Evolutionary conservation across 2,329 filamentous ascomycete genomes (phyloP).

Genomic region (Akanthomyces muscarius): DNA sequence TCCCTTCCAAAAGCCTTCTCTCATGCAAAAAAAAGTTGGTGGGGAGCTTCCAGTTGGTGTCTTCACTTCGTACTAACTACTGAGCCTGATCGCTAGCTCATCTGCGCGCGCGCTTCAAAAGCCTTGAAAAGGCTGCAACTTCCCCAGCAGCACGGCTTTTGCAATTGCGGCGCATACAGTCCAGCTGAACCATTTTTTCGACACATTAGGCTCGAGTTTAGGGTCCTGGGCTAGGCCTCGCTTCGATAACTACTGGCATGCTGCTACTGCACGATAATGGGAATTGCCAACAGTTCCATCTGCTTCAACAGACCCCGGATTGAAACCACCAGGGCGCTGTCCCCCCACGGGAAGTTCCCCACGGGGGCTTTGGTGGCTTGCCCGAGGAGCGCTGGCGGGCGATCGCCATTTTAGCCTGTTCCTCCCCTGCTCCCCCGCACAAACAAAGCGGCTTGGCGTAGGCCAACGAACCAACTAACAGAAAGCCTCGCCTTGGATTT

Average conservation of each 20-base stretch:
- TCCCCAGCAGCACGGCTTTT: neutral
- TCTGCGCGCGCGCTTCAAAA: neutral
- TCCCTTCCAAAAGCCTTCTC: neutral
- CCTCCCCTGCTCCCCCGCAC: conserved; percentile 10
- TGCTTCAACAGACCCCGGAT: neutral
- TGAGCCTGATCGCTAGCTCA: neutral
- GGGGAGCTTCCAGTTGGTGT: neutral
- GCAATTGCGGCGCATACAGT: neutral
- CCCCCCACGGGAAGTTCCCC: conserved; percentile 5
- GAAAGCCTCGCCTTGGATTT: neutral
- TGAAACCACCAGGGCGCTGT: neutral
- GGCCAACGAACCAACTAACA: too few relatives aligned
- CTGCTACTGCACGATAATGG: neutral
- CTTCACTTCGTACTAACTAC: neutral
- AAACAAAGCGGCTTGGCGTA: neutral
- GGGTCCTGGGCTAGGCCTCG: neutral
- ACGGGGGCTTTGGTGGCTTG: conserved; percentile 14
- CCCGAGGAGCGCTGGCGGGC: neutral
- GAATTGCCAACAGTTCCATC: neutral
- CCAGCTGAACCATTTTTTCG: neutral
- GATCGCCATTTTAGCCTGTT: conserved; percentile 4
- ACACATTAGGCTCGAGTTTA: neutral
- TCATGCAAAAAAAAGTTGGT: neutral
- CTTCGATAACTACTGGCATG: neutral
- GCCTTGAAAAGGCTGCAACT: neutral